phyloP scores from a whole-genome alignment of 371 early-diverging fungal genomes.

The Dichotomocladium elegans region DNA sequence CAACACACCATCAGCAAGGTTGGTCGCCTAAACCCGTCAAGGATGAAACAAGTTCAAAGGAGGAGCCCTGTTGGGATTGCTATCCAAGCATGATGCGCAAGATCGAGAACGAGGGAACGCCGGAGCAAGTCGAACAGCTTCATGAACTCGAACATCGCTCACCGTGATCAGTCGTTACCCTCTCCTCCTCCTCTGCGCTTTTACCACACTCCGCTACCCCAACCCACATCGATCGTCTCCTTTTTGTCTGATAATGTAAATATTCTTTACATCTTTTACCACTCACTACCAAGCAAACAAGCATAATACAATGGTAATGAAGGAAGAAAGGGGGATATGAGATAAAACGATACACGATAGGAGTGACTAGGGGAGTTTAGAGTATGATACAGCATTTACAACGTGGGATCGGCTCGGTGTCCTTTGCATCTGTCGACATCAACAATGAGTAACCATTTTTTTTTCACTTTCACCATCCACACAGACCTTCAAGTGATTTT shows the following conservation, averaged over 20 bases:
- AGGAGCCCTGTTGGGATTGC: conserved; percentile 31
- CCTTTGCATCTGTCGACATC: conserved; percentile 7
- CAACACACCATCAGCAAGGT: neutral
- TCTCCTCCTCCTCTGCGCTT: no score
- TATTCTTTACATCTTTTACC: no score
- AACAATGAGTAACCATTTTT: neutral
- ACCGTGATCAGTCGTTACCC: neutral
- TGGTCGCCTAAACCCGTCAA: neutral
- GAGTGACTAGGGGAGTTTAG: neutral
- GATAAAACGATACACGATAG: neutral
- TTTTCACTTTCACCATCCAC: neutral
- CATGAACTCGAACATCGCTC: conserved; percentile 31
- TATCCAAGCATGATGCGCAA: conserved; percentile 40
- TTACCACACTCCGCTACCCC: no score
- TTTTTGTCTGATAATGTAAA: no score
- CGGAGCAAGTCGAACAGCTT: conserved; percentile 33
- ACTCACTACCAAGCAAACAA: neutral
- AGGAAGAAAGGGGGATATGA: neutral
- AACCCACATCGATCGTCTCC: no score
- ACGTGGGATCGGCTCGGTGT: conserved; percentile 9
- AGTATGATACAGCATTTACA: conserved; percentile 23
- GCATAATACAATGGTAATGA: neutral
- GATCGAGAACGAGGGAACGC: conserved; percentile 43
- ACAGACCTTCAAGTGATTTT: conserved; percentile 12
- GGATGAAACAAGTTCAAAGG: neutral